Base-by-base conservation (phyloP, 1,139 yeast species). In the Pichiaceae sp. region DNA sequence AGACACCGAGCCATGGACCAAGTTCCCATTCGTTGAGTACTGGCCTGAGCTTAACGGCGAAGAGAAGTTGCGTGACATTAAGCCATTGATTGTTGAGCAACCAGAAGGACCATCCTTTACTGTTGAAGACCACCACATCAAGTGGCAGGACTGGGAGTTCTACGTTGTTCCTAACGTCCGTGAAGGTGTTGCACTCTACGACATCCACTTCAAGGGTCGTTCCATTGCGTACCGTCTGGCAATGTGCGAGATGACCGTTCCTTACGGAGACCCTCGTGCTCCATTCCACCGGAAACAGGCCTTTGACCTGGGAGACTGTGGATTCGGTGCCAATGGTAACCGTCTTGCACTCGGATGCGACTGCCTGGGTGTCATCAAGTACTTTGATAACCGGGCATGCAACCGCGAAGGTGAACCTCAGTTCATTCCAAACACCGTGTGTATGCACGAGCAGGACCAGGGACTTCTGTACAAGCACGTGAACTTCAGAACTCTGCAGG, bases 231-330 rank as follows among this genome's bases (percentile, higher is more conserved):
- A 85, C 70, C 74, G 95, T 62, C 62, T 84, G 40, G 72, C 93
- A 1, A 67, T 84, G 48, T 76, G 85, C 34, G 95, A 85, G 63
- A 85, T 85, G 95, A 82, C 94, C 28, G 95, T 85, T 44, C 95
- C 95, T 24, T 85, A 85, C 56, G 93, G 89, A 54, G 94, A 83
- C 57, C 93, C 94, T 49, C 74, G 94, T 61, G 83, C 86, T 42
- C 95, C 95, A 45, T 78, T 75, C 64, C 94, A 84, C 65, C 76
- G 95, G 68, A 85, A 85, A 66, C 93, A 83, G 68, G 95, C 95
- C 23, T 85, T 85, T 53, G 95, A 85, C 61, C 71, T 85, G 54
- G 95, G 95, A 59, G 95, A 85, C 60, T 78, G 86, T 66, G 95
- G 95, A 19, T 86, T 85, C 49, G 95, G 95, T 57, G 72, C 68